Evolutionary conservation across 164 flowering plant genomes (phyloP), one percentile per base, ranked within the genome.

Genomic region (Tetracentron sinense): DNA sequence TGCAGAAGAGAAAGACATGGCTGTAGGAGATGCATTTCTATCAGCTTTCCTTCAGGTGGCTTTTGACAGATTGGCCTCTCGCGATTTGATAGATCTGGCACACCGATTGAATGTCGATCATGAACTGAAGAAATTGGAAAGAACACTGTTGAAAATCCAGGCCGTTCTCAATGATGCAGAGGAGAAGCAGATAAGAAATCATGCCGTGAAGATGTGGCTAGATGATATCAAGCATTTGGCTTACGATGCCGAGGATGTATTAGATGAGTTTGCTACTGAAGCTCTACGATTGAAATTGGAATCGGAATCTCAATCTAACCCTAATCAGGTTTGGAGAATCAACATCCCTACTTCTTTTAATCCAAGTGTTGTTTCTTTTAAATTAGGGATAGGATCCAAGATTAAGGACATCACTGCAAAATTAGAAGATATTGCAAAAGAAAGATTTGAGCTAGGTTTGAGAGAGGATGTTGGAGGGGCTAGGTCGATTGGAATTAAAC

Each of bases 51-150:
- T 59, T 11, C 51, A 42, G 20, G 62, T 25, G 30, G 20, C 33
- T 21, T 16, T 59, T 26, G 51, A 25, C 12, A 59, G 16, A 28
- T 59, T 59, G 31, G 33, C 51, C 25, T 59, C 62, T 1, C 51
- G 21, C 3, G 11, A 21, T 3, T 26, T 59, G 5, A 16, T 12
- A 15, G 28, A 44, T 8, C 27, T 60, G 19, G 23, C 38, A 48
- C 48, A 29, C 6, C 10, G 15, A 17, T 44, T 16, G 30, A 17
- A 16, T 3, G 15, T 59, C 25, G 31, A 38, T 1, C 15, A 14
- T 14, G 29, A 42, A 7, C 52, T 59, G 31, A 26, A 25, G 21
- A 17, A n/a, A 16, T 27, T 44, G 31, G 12, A 4, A 7, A 27
- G 8, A 0, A 25, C 20, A 3, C 7, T 44, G n/a, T 1, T 2